These are phyloP conservation scores for Dactylellina leptospora DNA, from an alignment of 2,329 filamentous ascomycete genomes.

Conservation along the genomic window DNA sequence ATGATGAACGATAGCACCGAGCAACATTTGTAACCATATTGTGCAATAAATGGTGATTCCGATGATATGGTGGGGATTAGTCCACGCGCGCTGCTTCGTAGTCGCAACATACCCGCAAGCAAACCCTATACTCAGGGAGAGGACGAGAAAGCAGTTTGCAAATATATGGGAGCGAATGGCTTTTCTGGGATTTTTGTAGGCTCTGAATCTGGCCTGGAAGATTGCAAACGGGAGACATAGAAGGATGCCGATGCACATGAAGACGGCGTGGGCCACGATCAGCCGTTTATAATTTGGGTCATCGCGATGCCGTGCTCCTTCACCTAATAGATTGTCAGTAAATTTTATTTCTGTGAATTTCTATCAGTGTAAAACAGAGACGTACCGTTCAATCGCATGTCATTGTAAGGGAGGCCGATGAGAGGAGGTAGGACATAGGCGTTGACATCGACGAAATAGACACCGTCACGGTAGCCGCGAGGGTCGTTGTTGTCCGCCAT, in stretches of 20 bases:
- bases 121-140: conserved; percentile 75
- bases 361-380: background rate
- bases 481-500: conserved; percentile 49
- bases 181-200: conserved; percentile 69
- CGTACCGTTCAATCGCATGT: conserved; percentile 51
- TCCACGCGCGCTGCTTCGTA: conserved; percentile 65
- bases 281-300: conserved; percentile 70
- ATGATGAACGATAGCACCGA: conserved; percentile 69
- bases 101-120: conserved; percentile 81
- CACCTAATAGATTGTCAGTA: conserved; percentile 47
- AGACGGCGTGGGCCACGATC: conserved; percentile 74
- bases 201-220: conserved; percentile 74
- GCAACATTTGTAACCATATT: conserved; percentile 75
- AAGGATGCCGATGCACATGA: conserved; percentile 78
- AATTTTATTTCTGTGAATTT: background rate
- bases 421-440: conserved; percentile 50
- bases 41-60: conserved; percentile 80
- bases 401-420: conserved; percentile 47
- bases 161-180: conserved; percentile 77
- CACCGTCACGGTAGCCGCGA: conserved; percentile 46
- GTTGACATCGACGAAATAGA: conserved; percentile 50
- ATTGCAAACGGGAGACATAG: conserved; percentile 77
- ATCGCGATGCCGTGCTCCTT: conserved; percentile 55
- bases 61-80: conserved; percentile 86
- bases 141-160: conserved; percentile 74